Percentiles rank a stretch among this genome's conserved stretches.
Evolutionary conservation across 2,329 filamentous ascomycete genomes (phyloP).

Genomic region (Xenoacremonium recifei): DNA sequence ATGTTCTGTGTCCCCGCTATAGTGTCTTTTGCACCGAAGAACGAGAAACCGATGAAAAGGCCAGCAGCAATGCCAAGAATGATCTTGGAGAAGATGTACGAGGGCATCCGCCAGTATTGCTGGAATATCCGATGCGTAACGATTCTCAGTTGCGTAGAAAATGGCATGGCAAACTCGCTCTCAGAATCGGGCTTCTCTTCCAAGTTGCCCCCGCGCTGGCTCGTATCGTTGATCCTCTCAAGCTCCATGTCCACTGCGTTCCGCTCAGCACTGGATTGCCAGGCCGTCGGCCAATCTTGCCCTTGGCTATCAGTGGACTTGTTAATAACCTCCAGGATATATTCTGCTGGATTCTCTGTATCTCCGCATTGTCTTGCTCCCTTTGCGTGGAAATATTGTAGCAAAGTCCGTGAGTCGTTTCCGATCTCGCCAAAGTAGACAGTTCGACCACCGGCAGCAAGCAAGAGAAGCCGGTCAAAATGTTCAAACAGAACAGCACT

Average conservation of each 20-base stretch:
- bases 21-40: slow-evolving; percentile 55
- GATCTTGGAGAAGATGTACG: slow-evolving; percentile 74
- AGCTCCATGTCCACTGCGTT: slow-evolving; percentile 59
- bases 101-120: slow-evolving; percentile 80
- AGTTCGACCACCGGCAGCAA: slow-evolving; percentile 51
- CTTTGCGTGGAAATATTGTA: slow-evolving; percentile 58
- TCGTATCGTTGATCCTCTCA: slow-evolving; percentile 57
- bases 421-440: slow-evolving; percentile 61
- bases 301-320: slow-evolving; percentile 44
- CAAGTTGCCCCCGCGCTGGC: slow-evolving; percentile 16
- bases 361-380: slow-evolving; percentile 50
- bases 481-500: slow-evolving; percentile 39
- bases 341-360: slow-evolving; percentile 63
- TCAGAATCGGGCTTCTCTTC: slow-evolving; percentile 28
- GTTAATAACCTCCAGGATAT: slow-evolving; percentile 50
- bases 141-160: slow-evolving; percentile 61
- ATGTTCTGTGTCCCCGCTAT: slow-evolving; percentile 72
- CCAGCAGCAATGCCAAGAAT: slow-evolving; percentile 57
- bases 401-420: slow-evolving; percentile 46
- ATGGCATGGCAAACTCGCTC: slow-evolving; percentile 77
- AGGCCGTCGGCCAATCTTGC: slow-evolving; percentile 45
- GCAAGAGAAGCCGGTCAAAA: slow-evolving; percentile 56
- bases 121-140: slow-evolving; percentile 71
- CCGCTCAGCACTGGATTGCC: slow-evolving; percentile 49
- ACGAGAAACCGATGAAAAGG: slow-evolving; percentile 75